Base-by-base conservation (phyloP, 148 eudicot genomes). In the Nyssa sinensis region DNA sequence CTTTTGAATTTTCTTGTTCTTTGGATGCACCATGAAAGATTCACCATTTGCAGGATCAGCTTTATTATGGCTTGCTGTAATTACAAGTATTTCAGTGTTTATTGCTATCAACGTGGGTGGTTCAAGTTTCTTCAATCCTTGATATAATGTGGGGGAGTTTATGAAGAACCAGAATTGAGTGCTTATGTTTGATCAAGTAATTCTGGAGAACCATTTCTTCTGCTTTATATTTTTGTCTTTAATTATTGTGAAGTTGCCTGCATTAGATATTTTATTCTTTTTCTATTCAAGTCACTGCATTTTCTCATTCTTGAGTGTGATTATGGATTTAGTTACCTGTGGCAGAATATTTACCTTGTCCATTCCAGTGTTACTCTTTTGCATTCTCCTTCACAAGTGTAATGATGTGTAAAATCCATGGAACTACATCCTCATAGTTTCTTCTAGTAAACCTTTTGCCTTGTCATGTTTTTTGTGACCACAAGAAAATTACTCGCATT, bases 71-170 rank as follows among this genome's bases (percentile, higher is more conserved):
- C 84, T 92, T 69, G 92, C 89, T 62, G 81, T 90, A 57, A 58
- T 92, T 66, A 89, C 98, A 23, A 77, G 90, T 66, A 64, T 88
- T 78, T 82, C 85, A 25, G 92, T 95, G 47, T 78, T 91, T 51
- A 85, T 82, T 76, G 96, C 98, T 66, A 64, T 86, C 62, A 85
- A 84, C 68, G 79, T 95, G 47, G 87, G 89, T 58, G 87, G 92
- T 59, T 83, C 96, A 67, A 86, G 83, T 78, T 39, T 95, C 64
- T 95, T 95, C 80, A 92, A 92, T 85, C 98, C 93, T 64, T 95
- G 83, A 90, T 39, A 33, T 47, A 25, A n/a, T 3, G 59, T 55
- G 7, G 21, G 8, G 21, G 59, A 17, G 24, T 7, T n/a, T 55
- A 23, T n/a, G 19, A 24, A 55, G 59, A 55, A 55, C 59, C 25